Evolutionary conservation across 495 filamentous ascomycete genomes (phyloP).

Genomic region (Massariosphaeria phaeospora): DNA sequence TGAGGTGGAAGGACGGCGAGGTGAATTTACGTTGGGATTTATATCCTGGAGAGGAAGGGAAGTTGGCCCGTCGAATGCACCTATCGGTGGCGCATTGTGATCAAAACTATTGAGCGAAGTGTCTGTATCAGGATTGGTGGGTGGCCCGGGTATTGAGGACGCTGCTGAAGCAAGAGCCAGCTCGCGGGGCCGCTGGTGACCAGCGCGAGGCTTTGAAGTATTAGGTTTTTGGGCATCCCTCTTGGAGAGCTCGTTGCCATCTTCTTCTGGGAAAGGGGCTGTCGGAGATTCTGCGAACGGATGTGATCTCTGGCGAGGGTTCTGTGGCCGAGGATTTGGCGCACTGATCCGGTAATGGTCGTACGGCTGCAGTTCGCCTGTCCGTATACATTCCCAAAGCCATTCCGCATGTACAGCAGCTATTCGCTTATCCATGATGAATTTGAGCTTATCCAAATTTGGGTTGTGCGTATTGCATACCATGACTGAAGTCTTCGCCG

Average conservation of each 20-base stretch:
- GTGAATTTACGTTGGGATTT: slow-evolving; percentile 29
- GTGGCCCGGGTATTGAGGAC: slow-evolving; percentile 1
- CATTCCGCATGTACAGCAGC: slow-evolving; percentile 73
- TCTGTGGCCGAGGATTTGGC: background rate
- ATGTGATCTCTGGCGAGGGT: background rate
- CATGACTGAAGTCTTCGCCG: slow-evolving; percentile 60
- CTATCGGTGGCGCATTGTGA: slow-evolving; percentile 1
- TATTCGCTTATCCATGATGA: slow-evolving; percentile 66
- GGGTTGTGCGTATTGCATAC: slow-evolving; percentile 57
- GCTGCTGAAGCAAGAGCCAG: slow-evolving; percentile 13
- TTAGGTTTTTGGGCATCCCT: background rate
- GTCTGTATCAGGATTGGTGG: background rate
- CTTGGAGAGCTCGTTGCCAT: slow-evolving; percentile 14
- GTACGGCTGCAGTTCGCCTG: slow-evolving; percentile 50
- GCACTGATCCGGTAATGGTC: slow-evolving; percentile 26
- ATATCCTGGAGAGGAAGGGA: slow-evolving; percentile 30
- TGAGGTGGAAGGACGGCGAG: slow-evolving; percentile 23
- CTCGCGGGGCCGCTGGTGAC: background rate
- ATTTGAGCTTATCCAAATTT: slow-evolving; percentile 71
- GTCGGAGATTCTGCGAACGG: slow-evolving; percentile 23
- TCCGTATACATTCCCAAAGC: slow-evolving; percentile 74
- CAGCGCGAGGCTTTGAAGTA: background rate
- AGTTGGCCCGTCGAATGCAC: slow-evolving; percentile 3
- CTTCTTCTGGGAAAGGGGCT: slow-evolving; percentile 26
- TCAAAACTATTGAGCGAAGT: background rate